Evolutionary conservation across 331 rosid species (phyloP).

Genomic region (Acacia pycnantha): DNA sequence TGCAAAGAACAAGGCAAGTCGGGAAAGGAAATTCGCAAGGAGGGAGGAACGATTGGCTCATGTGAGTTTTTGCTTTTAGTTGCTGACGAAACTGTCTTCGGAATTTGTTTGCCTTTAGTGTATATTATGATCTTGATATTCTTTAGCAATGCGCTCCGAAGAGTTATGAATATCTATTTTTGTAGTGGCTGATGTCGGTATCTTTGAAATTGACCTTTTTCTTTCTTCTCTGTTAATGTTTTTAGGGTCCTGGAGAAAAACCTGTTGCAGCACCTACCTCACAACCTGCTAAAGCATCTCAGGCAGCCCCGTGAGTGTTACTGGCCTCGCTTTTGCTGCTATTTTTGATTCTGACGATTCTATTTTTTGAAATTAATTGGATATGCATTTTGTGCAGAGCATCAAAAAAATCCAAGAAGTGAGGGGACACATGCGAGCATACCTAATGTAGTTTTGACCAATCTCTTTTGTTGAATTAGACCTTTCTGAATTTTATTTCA

Average conservation of each 20-base stretch:
- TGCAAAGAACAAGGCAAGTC: conserved; percentile 94
- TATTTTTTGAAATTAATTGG: background rate
- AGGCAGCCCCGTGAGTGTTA: conserved; percentile 64
- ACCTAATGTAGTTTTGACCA: conserved; percentile 52
- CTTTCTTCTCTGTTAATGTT: background rate
- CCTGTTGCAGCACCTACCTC: conserved; percentile 39
- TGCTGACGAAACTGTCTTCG: background rate
- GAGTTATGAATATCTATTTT: background rate
- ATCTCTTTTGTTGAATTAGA: conserved; percentile 36
- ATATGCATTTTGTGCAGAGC: conserved; percentile 43
- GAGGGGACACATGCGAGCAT: conserved; percentile 24
- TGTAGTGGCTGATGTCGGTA: background rate
- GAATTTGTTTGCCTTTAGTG: background rate
- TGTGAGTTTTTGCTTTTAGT: conserved; percentile 32
- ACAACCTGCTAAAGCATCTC: conserved; percentile 46
- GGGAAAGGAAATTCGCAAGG: conserved; percentile 75
- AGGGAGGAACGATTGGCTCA: conserved; percentile 88
- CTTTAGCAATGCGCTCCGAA: background rate
- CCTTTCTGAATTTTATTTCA: conserved; percentile 30
- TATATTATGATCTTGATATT: background rate
- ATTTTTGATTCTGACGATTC: background rate
- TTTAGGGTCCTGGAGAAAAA: conserved; percentile 83
- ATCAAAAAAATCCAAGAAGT: conserved; percentile 74
- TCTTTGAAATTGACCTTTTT: background rate
- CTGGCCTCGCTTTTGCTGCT: background rate